phyloP scores from a whole-genome alignment of 1,284 basidiomycete species.

The Cystobasidiaceae sp. region DNA sequence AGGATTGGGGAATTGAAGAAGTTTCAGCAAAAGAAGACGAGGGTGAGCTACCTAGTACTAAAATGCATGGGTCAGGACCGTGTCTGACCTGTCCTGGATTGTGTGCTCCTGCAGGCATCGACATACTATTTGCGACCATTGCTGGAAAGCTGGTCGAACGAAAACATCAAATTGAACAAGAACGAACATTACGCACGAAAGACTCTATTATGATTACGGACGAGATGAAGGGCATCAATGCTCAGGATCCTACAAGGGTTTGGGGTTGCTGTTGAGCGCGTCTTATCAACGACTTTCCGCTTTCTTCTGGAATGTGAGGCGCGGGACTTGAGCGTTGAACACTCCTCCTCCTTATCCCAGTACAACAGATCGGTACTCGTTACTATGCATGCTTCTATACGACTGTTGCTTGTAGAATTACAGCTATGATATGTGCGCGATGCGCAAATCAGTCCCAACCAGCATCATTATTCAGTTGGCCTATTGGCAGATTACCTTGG shows the following conservation, averaged over 20 bases:
- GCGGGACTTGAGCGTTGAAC: too few relatives aligned
- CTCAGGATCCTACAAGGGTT: constrained; percentile 14
- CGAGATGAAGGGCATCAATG: constrained; percentile 12
- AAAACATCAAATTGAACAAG: constrained; percentile 68
- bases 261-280: constrained; percentile 31
- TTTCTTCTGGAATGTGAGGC: background rate
- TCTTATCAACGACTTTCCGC: background rate
- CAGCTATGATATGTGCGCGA: too few relatives aligned
- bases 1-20: constrained; percentile 33
- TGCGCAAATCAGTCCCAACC: too few relatives aligned
- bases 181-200: constrained; percentile 67
- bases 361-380: background rate
- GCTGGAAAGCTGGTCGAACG: constrained; percentile 68
- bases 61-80: constrained; percentile 74
- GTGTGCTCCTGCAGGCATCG: constrained; percentile 56
- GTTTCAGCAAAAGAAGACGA: constrained; percentile 54
- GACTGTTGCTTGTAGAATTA: too few relatives aligned
- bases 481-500: too few relatives aligned
- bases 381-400: background rate
- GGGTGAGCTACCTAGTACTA: constrained; percentile 72
- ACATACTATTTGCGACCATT: constrained; percentile 66
- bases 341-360: too few relatives aligned
- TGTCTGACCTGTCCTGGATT: constrained; percentile 54
- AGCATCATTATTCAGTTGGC: too few relatives aligned
- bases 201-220: constrained; percentile 67